phyloP scores from a whole-genome alignment of 2,329 filamentous ascomycete species.

The Trichoderma sp. region DNA sequence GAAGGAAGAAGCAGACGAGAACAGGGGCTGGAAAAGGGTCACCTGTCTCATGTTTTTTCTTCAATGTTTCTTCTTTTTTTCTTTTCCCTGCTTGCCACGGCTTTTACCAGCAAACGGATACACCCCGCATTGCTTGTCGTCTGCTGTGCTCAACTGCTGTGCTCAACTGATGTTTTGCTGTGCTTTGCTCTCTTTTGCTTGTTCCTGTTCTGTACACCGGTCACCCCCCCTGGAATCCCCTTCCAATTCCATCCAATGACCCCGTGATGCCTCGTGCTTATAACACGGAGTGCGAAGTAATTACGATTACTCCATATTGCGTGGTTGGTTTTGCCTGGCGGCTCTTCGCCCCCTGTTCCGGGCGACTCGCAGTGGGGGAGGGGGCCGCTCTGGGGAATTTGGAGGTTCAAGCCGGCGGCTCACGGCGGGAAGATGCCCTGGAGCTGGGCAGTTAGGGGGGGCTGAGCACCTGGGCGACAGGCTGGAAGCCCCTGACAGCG shows the following conservation, averaged over 20 bases:
- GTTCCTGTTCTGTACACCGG: too few species aligned
- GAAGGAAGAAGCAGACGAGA: background rate
- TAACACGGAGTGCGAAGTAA: conserved; percentile 3
- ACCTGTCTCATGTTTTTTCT: background rate
- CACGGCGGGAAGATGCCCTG: background rate
- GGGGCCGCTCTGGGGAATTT: conserved; percentile 8
- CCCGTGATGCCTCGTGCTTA: background rate
- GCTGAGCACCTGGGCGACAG: background rate
- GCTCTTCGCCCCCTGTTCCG: conserved; percentile 6
- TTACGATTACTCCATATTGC: background rate
- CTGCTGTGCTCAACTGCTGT: too few species aligned
- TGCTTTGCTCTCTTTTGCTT: background rate
- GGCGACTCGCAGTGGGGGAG: background rate
- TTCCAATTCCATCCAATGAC: background rate
- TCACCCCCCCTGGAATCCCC: background rate
- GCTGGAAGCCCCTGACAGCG: conserved; percentile 9
- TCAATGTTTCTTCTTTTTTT: too few species aligned
- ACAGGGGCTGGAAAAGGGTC: background rate
- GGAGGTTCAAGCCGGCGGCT: background rate
- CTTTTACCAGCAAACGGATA: background rate
- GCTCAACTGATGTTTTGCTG: background rate
- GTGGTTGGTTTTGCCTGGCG: background rate
- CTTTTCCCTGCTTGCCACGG: background rate
- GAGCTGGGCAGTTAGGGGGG: background rate
- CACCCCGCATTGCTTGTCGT: conserved; percentile 1